Base-by-base conservation (phyloP, 2,329 filamentous ascomycete species). In the Aureobasidium namibiae region DNA sequence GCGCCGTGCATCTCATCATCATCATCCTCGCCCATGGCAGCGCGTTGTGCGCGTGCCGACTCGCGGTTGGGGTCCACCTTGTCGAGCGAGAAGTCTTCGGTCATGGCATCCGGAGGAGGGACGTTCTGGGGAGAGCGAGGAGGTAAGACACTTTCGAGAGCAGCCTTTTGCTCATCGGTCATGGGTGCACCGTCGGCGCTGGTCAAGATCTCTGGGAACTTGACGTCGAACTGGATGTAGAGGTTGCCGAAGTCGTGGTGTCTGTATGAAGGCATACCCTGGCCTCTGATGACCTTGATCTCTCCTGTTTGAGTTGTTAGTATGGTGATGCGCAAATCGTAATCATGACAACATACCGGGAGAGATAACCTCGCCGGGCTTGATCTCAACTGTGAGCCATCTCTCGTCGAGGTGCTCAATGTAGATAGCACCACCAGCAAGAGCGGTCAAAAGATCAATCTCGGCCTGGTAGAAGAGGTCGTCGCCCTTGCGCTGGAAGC, bases 351-450 rank as follows among this genome's bases (percentile, higher is more conserved):
- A 77, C 87, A 75, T 86, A 95, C 91, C 88, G 76, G 89, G 90
- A 70, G 88, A 85, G 71, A 99, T 96, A 63, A 94, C 91, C 78
- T 99, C 94, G 72, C 94, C 95, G 16, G 94, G 91, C 61, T 89
- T 81, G 66, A 99, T 95, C 61, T 94, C 90, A 56, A 99, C 87
- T 60, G 87, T 92, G 74, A 99, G 80, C 94, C 94, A 99, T 73
- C 94, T 85, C 46, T 99, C 94, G 72, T 99, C 94, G 48, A 99
- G 86, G 74, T 99, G 94, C 81, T 99, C 94, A 67, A 99, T 85
- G 75, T 86, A 90, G 69, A 99, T 87, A 58, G 85, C 87, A 64
- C 94, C 94, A 69, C 95, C 94, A 62, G 90, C 94, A 66, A 99
- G 81, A 34, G 94, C 94, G 38, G 92, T 99, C 62, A 97, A 85